Base-by-base conservation (phyloP, 2,329 filamentous ascomycete genomes). In the Akanthomyces lecanii region DNA sequence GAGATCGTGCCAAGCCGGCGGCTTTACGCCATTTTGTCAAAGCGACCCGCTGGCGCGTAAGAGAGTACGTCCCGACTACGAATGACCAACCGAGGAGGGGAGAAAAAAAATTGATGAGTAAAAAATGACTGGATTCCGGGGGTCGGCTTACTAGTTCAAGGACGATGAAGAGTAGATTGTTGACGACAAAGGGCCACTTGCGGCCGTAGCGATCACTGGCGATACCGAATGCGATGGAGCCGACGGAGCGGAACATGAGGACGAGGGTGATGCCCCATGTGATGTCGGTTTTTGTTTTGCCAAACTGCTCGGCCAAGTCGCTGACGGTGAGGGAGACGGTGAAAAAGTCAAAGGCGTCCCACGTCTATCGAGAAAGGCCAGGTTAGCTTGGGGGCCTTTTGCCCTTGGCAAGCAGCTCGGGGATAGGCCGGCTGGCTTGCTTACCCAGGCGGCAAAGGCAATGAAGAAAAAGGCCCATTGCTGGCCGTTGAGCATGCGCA, bases 161-260 rank as follows among this genome's bases (percentile, higher is more conserved):
- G 6, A 87, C 72, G 44, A 90, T 88, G 64, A 93, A 86, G 23
- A 93, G 78, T 25, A 91, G 65, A 74, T 92, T 90, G 75, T 92
- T 92, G 64, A 89, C 71, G 16, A 92, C 81, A 77, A 92, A 91
- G 1, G 89, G 89, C 87, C 89, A 91, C 70, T 85, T 85, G 54
- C 84, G 76, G 5, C 84, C 84, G 66, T 83, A 86, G 42, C 82
- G 77, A 73, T 86, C 84, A 23, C 79, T 75, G 0, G 80, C 80
- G 30, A 85, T 76, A 65, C 84, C 84, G 61, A 86, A 86, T 11
- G 79, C 23, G 50, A 84, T 73, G 5, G 82, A 81, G 0, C 84
- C 84, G 12, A 84, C 74, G 5, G 82, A 82, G 62, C 85, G 81
- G 66, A 87, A 80, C 82, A 87, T 86, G 58, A 87, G 77, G 1